Conservation (phyloP, 2,329 filamentous ascomycete species). For the Sporothrix curviconia region DNA sequence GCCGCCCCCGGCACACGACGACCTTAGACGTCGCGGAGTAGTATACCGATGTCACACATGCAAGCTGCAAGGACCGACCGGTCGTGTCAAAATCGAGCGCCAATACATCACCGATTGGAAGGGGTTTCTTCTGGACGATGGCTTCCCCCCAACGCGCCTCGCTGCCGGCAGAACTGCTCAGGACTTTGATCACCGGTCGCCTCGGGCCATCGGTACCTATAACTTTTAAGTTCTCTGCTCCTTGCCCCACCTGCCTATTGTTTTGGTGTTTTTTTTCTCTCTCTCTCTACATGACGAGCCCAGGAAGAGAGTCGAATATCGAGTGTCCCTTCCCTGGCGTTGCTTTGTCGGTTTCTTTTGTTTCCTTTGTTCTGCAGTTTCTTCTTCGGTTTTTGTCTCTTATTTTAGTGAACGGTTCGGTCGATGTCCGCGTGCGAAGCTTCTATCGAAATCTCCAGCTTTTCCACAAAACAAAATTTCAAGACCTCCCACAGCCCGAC, state of each 20-base stretch:
- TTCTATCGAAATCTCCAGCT: not conserved
- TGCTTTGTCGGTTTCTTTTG: not conserved
- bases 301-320: not conserved
- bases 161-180: no score
- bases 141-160: no score
- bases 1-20: conserved; percentile 78
- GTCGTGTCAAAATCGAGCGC: not conserved
- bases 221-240: not conserved
- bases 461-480: conserved; percentile 1
- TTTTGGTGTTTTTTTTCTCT: not conserved
- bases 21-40: conserved; percentile 91
- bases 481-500: no score
- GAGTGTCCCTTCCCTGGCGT: not conserved
- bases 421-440: conserved; percentile 9
- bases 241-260: not conserved
- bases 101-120: no score
- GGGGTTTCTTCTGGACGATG: no score
- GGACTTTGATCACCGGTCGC: not conserved
- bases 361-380: conserved; percentile 1
- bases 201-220: conserved; percentile 1
- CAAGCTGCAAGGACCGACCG: not conserved
- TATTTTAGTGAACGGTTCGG: conserved; percentile 19
- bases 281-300: not conserved
- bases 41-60: conserved; percentile 1
- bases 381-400: conserved; percentile 6